A percentile compares a stretch with the other conserved stretches of the same genome.
phyloP scores from a whole-genome alignment of 768 basidiomycete genomes.

The Mycena indigotica region DNA sequence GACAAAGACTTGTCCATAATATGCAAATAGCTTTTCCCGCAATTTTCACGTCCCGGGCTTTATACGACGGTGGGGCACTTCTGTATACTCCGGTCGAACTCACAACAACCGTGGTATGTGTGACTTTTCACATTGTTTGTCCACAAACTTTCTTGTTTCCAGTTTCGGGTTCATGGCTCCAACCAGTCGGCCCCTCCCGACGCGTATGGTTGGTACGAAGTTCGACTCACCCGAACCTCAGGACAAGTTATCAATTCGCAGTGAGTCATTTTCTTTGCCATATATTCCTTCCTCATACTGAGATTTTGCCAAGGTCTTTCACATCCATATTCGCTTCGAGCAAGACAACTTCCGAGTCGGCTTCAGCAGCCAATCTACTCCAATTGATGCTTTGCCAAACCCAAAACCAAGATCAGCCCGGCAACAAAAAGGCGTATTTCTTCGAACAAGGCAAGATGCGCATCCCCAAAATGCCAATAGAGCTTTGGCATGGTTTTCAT shows the following conservation, averaged over 20 bases:
- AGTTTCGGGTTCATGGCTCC: constrained; percentile 37
- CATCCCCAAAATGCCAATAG: constrained; percentile 23
- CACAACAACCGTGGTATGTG: background rate
- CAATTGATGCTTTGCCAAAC: constrained; percentile 39
- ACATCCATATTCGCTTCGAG: background rate
- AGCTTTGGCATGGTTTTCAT: constrained; percentile 38
- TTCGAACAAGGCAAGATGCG: constrained; percentile 20
- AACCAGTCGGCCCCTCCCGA: constrained; percentile 25
- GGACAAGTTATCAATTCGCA: constrained; percentile 31
- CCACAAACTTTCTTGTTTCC: constrained; percentile 12
- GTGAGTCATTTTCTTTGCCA: constrained; percentile 21
- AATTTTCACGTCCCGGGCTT: constrained; percentile 30
- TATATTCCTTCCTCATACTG: background rate
- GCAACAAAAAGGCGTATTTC: constrained; percentile 37
- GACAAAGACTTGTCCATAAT: constrained; percentile 18
- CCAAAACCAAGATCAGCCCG: constrained; percentile 35
- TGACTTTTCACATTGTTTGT: constrained; percentile 5
- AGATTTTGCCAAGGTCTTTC: constrained; percentile 2
- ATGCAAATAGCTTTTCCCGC: constrained; percentile 30
- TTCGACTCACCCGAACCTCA: constrained; percentile 31
- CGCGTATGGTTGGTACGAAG: constrained; percentile 22
- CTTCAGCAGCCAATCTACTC: constrained; percentile 33
- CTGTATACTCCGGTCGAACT: constrained; percentile 8
- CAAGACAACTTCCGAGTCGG: constrained; percentile 23
- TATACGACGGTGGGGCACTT: constrained; percentile 37